Conservation (phyloP, 2,329 filamentous ascomycete genomes). For the Fusarium dimerum region DNA sequence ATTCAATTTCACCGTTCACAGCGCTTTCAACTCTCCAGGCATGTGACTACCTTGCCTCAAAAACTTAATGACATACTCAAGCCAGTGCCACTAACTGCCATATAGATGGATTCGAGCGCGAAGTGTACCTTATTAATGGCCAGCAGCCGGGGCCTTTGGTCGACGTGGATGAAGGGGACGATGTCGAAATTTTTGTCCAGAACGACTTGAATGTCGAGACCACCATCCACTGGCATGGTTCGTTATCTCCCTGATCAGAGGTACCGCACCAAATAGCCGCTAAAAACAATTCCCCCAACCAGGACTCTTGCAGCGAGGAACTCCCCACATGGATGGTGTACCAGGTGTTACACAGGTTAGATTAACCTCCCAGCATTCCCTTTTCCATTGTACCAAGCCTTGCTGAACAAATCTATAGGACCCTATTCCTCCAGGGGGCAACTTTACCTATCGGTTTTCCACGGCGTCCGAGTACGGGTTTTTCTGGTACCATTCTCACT, state of each 20-base stretch:
- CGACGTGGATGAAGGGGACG: slow-evolving; percentile 2
- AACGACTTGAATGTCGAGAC: slow-evolving; percentile 5
- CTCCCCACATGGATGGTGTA: neutral
- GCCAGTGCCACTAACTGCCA: no score
- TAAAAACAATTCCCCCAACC: neutral
- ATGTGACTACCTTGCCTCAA: no score
- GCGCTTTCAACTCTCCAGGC: no score
- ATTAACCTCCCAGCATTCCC: no score
- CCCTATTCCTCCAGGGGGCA: slow-evolving; percentile 1
- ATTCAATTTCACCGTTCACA: no score
- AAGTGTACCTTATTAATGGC: slow-evolving; percentile 6
- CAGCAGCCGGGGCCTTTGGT: slow-evolving; percentile 8
- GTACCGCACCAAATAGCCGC: slow-evolving; percentile 1
- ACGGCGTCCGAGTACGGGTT: neutral
- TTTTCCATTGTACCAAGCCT: no score
- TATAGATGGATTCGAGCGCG: slow-evolving; percentile 3
- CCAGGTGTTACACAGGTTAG: slow-evolving; percentile 1
- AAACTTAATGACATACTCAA: no score
- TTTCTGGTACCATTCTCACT: slow-evolving; percentile 3
- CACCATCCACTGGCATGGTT: slow-evolving; percentile 8
- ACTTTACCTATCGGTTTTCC: slow-evolving; percentile 1
- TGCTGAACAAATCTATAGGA: no score
- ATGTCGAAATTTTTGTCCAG: slow-evolving; percentile 3
- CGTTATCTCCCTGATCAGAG: neutral
- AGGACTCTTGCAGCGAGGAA: no score